A percentile compares a stretch with the other conserved stretches of the same genome.
phyloP scores from a whole-genome alignment of 495 filamentous ascomycete genomes.

The Penicillium daleae region DNA sequence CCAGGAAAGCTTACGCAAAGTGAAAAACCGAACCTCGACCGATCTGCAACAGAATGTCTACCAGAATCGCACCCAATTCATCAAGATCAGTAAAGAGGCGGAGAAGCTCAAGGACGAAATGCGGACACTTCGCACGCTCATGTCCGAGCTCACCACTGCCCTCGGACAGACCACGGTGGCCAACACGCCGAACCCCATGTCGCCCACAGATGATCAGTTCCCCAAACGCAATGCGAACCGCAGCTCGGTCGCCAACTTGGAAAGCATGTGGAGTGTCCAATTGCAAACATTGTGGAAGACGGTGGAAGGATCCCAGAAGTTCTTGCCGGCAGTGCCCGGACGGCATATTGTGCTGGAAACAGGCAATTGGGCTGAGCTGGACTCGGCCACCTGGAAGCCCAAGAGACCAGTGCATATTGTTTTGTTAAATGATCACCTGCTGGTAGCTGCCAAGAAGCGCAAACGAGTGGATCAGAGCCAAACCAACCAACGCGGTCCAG shows the following conservation, averaged over 20 bases:
- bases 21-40: conserved; percentile 80
- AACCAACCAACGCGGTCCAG: conserved; percentile 56
- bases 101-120: conserved; percentile 97
- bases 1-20: conserved; percentile 71
- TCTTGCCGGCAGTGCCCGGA: conserved; percentile 85
- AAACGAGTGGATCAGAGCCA: conserved; percentile 74
- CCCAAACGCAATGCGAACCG: conserved; percentile 53
- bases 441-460: conserved; percentile 89
- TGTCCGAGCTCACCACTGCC: conserved; percentile 84
- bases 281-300: conserved; percentile 82
- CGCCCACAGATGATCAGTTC: conserved; percentile 51
- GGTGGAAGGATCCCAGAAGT: conserved; percentile 96
- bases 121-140: conserved; percentile 82
- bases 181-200: conserved; percentile 47
- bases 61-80: conserved; percentile 97
- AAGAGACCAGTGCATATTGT: conserved; percentile 83
- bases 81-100: conserved; percentile 98
- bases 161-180: conserved; percentile 68
- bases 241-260: conserved; percentile 84
- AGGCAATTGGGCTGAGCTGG: conserved; percentile 89
- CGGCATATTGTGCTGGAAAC: conserved; percentile 91
- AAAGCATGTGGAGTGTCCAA: conserved; percentile 92
- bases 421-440: conserved; percentile 90
- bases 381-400: conserved; percentile 95
- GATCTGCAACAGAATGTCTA: conserved; percentile 97